Base-by-base conservation (phyloP, 176 grass and related monocot species). In the Ampelocalamus luodianensis region DNA sequence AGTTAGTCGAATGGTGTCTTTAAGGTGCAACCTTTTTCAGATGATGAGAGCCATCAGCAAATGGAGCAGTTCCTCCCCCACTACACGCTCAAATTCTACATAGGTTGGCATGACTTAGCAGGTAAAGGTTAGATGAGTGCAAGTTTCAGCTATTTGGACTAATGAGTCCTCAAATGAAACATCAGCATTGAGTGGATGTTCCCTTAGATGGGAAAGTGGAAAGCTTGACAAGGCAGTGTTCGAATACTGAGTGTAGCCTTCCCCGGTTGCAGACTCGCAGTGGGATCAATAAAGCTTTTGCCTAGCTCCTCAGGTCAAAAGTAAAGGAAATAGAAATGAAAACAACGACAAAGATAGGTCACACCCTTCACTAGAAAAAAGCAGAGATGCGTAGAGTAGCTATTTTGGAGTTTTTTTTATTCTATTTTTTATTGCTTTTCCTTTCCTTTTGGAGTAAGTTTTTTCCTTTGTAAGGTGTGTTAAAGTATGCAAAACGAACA, bases 261-360 rank as follows among this genome's bases (percentile, higher is more conserved):
- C 82, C 87, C 81, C 48, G 26, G 87, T 74, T 89, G 70, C 62
- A 45, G 15, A 56, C 79, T 74, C 80, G 70, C 62, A 45, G 15
- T 65, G 79, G 74, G 20, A 62, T 69, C 77, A 53, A 64, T 18
- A 6, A 69, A 59, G 50, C 16, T 78, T 81, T 64, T 45, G 20
- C 13, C 55, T 45, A 45, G 44, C 44, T 48, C 36, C 62, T 14
- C 36, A 58, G 65, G 79, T 86, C 65, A 86, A 65, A 86, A 80
- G 37, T 40, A 20, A 62, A 18, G 61, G 13, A 62, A 72, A 3
- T 13, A 59, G 42, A 58, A 69, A 63, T 32, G 4, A n/a, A 13
- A 72, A 23, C 54, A 15, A 8, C 39, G 43, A 20, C 54, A 71
- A 5, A 17, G 44, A 72, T 9, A 76, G 26, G 42, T 77, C 50